A percentile compares a stretch with the other conserved stretches of the same genome.
Evolutionary conservation across 2,329 filamentous ascomycete genomes (phyloP).

Genomic region (Ceratocystis ficicola): DNA sequence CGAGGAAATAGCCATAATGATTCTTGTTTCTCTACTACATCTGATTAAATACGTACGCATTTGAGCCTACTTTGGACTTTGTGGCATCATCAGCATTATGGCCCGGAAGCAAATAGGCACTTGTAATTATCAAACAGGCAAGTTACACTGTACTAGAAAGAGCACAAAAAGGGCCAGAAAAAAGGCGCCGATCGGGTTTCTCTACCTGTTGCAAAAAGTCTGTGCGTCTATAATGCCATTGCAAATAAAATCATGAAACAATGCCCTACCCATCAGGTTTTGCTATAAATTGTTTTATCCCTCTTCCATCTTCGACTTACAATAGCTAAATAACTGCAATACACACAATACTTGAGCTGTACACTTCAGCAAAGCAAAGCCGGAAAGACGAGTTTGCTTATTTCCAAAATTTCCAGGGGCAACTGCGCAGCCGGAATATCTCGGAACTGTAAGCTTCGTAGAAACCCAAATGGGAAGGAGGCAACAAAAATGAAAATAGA

Average conservation of each 20-base stretch:
- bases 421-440: not conserved
- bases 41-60: too few species aligned
- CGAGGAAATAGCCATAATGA: too few species aligned
- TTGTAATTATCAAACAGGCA: not conserved
- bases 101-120: not conserved
- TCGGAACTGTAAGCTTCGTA: not conserved
- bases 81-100: not conserved
- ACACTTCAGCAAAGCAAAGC: not conserved
- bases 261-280: not conserved
- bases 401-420: too few species aligned
- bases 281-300: not conserved
- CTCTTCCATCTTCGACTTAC: not conserved
- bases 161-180: not conserved
- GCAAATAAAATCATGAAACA: not conserved
- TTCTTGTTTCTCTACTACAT: too few species aligned
- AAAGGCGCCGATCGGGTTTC: slow-evolving; percentile 1
- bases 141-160: not conserved
- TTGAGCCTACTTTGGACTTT: not conserved
- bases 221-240: slow-evolving; percentile 2
- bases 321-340: not conserved
- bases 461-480: not conserved
- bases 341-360: not conserved
- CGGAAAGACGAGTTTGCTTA: too few species aligned
- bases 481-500: not conserved
- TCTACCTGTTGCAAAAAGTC: not conserved